Evolutionary conservation across 148 eudicot species (phyloP).

Genomic region (Vaccinium macrocarpon): DNA sequence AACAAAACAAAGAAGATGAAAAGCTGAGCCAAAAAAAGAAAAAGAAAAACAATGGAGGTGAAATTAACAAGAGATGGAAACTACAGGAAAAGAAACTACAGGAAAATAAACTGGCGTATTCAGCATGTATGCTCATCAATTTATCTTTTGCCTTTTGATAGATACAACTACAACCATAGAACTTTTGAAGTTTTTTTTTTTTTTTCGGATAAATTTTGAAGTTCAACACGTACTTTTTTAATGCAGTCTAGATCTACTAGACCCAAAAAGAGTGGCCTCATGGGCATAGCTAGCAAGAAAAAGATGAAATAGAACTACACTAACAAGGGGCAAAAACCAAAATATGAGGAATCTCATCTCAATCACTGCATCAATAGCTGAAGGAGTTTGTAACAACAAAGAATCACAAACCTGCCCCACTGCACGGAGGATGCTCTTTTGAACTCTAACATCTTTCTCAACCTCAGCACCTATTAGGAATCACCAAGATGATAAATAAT

Average conservation of each 20-base stretch:
- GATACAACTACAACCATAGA: background rate
- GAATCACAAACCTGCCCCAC: conserved; percentile 68
- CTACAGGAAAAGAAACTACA: too few species aligned
- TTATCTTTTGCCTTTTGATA: background rate
- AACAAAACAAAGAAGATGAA: too few species aligned
- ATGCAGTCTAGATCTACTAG: background rate
- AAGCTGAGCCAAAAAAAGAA: too few species aligned
- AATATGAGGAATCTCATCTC: background rate
- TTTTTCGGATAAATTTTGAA: background rate
- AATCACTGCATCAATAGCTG: background rate
- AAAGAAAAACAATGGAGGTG: too few species aligned
- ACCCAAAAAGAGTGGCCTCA: background rate
- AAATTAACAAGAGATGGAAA: too few species aligned
- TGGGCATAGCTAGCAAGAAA: background rate
- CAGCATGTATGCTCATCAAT: background rate
- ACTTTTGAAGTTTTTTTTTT: background rate
- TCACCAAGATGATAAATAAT: conserved; percentile 11
- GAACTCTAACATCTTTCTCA: conserved; percentile 77
- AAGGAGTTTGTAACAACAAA: background rate
- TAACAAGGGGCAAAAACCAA: background rate
- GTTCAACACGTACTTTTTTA: background rate
- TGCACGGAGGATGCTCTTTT: conserved; percentile 86
- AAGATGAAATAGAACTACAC: background rate
- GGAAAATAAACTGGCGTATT: background rate
- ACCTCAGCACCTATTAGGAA: conserved; percentile 63